phyloP scores from a whole-genome alignment of 2,329 filamentous ascomycete genomes.

The Talaromyces sp. region DNA sequence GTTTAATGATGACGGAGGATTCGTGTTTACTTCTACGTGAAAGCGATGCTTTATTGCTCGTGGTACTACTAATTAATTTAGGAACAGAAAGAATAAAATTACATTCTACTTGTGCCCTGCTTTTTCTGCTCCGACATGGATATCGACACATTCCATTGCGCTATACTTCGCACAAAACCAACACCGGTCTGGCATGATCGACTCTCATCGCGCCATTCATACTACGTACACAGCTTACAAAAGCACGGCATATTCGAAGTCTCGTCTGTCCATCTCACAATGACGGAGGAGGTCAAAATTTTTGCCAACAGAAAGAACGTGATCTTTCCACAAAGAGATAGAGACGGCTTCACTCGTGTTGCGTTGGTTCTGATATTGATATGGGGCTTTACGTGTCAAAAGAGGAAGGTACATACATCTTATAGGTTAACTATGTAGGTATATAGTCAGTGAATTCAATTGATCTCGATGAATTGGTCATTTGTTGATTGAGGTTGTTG shows the following conservation, averaged over 20 bases:
- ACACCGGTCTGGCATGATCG: background rate
- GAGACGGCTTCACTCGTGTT: constrained; percentile 39
- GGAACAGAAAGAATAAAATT: background rate
- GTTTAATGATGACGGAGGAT: background rate
- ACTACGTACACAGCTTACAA: background rate
- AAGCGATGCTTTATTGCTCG: background rate
- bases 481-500: background rate
- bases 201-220: background rate
- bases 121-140: background rate
- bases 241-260: constrained; percentile 43
- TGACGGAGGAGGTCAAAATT: constrained; percentile 46
- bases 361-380: constrained; percentile 36
- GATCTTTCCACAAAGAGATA: constrained; percentile 23
- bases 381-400: constrained; percentile 41
- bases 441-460: background rate
- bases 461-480: background rate
- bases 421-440: background rate
- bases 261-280: constrained; percentile 37
- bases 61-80: constrained; percentile 2
- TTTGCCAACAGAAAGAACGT: constrained; percentile 38
- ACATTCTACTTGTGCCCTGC: background rate
- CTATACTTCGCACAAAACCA: background rate
- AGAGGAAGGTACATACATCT: constrained; percentile 41
- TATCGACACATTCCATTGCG: background rate
- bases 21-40: background rate